phyloP scores from a whole-genome alignment of 2,329 filamentous ascomycete genomes.

The Helotiales sp. region DNA sequence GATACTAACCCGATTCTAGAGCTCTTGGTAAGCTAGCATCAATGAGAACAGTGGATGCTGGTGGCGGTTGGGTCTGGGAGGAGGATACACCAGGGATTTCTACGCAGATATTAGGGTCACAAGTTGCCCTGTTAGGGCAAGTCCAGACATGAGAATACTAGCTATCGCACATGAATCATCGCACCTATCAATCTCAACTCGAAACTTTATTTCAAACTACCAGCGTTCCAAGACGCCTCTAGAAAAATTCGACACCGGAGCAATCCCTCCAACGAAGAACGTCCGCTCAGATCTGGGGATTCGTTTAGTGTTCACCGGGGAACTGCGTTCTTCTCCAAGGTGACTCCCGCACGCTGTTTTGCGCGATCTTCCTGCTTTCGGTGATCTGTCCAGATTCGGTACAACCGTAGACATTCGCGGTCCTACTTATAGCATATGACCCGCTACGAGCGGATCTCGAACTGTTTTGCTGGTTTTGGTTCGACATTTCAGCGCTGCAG shows the following conservation, averaged over 20 bases:
- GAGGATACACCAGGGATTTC: too few relatives aligned
- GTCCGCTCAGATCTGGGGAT: background rate
- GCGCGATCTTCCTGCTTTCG: conserved; percentile 1
- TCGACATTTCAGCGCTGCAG: conserved; percentile 1
- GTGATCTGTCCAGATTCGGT: conserved; percentile 1
- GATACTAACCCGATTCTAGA: background rate
- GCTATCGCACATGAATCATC: background rate
- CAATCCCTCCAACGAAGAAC: background rate
- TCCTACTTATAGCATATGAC: background rate
- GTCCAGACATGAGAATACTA: too few relatives aligned
- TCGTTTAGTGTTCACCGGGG: background rate
- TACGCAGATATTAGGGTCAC: too few relatives aligned
- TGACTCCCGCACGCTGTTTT: conserved; percentile 4
- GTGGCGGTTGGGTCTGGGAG: background rate
- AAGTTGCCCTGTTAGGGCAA: too few relatives aligned
- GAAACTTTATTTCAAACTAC: background rate
- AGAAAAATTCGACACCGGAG: background rate
- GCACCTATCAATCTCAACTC: background rate
- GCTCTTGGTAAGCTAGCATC: background rate
- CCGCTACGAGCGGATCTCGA: conserved; percentile 1
- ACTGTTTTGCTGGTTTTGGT: background rate
- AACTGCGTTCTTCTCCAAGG: background rate
- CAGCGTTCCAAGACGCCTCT: background rate
- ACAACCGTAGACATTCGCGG: background rate
- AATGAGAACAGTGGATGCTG: background rate